These are phyloP conservation scores for Saccharomycopsis sp. DNA, from an alignment of 805 yeast genomes.

Conservation along the genomic window DNA sequence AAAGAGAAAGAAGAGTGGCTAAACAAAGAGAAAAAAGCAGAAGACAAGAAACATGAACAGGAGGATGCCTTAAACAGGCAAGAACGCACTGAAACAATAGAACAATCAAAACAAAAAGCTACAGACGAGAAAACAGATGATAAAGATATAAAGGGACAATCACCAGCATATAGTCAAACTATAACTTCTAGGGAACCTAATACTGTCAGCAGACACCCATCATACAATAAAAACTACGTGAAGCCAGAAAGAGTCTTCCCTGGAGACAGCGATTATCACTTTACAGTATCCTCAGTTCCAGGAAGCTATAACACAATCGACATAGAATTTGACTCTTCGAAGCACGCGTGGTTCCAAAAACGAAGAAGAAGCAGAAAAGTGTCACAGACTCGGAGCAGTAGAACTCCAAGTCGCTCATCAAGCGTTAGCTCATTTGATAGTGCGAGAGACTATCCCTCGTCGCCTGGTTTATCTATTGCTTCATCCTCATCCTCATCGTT, in stretches of 20 bases:
- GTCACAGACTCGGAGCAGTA: conserved; percentile 37
- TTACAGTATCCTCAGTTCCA: background rate
- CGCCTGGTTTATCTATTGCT: background rate
- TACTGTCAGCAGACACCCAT: too few relatives aligned
- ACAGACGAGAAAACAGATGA: background rate
- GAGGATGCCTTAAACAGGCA: too few relatives aligned
- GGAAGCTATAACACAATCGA: conserved; percentile 7
- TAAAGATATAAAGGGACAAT: too few relatives aligned
- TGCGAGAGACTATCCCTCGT: background rate
- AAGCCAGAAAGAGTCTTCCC: background rate
- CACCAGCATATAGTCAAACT: too few relatives aligned
- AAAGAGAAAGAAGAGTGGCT: background rate
- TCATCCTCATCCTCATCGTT: background rate
- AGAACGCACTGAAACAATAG: too few relatives aligned
- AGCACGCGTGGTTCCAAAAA: conserved; percentile 20
- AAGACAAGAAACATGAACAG: background rate
- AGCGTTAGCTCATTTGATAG: background rate
- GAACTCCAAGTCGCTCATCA: background rate
- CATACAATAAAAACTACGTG: background rate
- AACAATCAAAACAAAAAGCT: background rate
- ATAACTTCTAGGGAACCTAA: too few relatives aligned
- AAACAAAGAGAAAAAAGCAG: background rate
- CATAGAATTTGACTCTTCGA: conserved; percentile 11
- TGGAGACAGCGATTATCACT: background rate
- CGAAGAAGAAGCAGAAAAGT: conserved; percentile 40